These are phyloP conservation scores for Alternaria dauci DNA, from an alignment of 2,329 filamentous ascomycete species.

Conservation along the genomic window DNA sequence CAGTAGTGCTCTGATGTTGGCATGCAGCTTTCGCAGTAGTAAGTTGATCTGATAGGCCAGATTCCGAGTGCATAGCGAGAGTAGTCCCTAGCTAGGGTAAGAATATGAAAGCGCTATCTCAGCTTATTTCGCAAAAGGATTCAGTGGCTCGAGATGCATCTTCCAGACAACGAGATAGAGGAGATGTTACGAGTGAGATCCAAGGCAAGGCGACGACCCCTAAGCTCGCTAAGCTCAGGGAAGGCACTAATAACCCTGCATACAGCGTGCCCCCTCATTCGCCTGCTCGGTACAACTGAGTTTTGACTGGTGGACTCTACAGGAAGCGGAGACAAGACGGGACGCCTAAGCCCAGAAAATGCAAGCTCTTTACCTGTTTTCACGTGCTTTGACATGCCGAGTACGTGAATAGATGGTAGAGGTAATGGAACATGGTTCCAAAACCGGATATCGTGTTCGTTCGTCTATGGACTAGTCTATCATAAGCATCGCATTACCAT, in stretches of 20 bases:
- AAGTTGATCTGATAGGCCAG: neutral
- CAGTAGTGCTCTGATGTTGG: neutral
- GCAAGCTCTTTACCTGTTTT: neutral
- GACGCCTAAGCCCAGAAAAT: neutral
- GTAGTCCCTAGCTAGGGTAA: neutral
- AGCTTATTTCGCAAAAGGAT: neutral
- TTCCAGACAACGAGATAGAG: neutral
- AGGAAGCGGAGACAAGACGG: neutral
- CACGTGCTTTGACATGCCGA: neutral
- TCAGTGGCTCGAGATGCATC: neutral
- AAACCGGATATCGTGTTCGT: slow-evolving; percentile 21
- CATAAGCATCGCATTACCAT: slow-evolving; percentile 41
- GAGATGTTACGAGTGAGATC: neutral
- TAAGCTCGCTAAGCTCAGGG: neutral
- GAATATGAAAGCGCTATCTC: neutral
- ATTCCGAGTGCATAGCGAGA: slow-evolving; percentile 4
- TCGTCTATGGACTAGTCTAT: slow-evolving; percentile 41
- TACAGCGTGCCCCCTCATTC: neutral
- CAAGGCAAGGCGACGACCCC: neutral
- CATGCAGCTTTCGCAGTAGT: neutral
- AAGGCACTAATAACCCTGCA: neutral
- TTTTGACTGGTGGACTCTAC: neutral
- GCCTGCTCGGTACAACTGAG: neutral
- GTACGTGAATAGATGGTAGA: neutral
- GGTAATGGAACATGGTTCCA: neutral